Evolutionary conservation across 192 early-diverging fungal genomes (phyloP).

Genomic region (Backusella westeae): DNA sequence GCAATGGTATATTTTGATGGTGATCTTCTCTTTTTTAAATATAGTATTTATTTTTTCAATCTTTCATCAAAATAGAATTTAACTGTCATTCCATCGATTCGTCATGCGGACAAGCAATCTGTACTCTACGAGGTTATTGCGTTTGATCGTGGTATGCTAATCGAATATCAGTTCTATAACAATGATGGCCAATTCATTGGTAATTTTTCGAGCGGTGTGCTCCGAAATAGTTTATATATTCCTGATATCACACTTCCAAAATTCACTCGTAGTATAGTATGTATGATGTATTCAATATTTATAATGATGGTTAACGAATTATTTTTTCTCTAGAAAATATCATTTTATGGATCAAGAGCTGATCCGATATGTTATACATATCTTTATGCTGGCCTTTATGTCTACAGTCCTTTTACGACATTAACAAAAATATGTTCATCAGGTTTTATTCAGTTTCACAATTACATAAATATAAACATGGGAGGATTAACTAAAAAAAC

Average conservation of each 20-base stretch:
- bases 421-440: conserved; percentile 19
- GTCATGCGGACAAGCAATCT: conserved; percentile 26
- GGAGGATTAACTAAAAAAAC: background rate
- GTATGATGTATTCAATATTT: background rate
- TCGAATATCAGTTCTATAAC: conserved; percentile 32
- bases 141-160: conserved; percentile 24
- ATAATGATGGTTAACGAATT: background rate
- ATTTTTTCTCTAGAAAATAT: conserved; percentile 11
- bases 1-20: conserved; percentile 15
- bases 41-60: background rate
- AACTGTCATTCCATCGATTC: conserved; percentile 23
- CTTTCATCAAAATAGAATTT: conserved; percentile 22
- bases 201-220: conserved; percentile 24
- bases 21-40: background rate
- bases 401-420: conserved; percentile 14
- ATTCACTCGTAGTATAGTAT: conserved; percentile 22
- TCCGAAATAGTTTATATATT: conserved; percentile 16
- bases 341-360: conserved; percentile 31
- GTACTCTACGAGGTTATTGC: conserved; percentile 17
- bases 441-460: background rate
- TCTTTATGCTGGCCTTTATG: conserved; percentile 35
- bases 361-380: conserved; percentile 31
- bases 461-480: background rate
- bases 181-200: background rate
- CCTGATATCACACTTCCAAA: conserved; percentile 31